Evolutionary conservation across 257 asterid species (phyloP), one percentile per base, ranked within the genome.

Genomic region (Salvia hispanica): DNA sequence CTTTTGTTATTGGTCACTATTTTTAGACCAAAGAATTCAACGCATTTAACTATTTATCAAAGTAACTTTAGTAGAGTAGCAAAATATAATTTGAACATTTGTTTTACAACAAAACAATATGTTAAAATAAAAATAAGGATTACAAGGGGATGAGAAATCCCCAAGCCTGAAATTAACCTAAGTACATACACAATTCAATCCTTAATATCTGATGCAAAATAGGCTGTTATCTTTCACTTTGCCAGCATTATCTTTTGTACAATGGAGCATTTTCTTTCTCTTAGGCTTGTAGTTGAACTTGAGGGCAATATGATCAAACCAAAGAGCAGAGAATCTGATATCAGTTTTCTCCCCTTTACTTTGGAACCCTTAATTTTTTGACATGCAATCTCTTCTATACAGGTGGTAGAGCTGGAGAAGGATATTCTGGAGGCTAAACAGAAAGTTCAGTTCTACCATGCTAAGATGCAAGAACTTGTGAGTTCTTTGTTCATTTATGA

Each of bases 391-490:
- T 58, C 71, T 75, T 56, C 46, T 66, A 58, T 77, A 75, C 91
- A 93, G 99, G 99, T 94, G 51, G 81, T 80, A 12, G 99, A 94
- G 72, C 83, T 91, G 85, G 99, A 94, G 80, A 94, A 94, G 85
- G 99, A 91, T 37, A 94, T 94, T 34, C 51, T 75, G 48, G 98
- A 91, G 72, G 95, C 99, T 60, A 91, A 78, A 76, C 94, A 87
- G 78, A 94, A 94, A 83, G 80, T 76, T 83, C 92, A 89, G 69
- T 91, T 83, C 84, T 94, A 76, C 82, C 99, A 85, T 73, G 72
- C 85, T 51, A 91, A 94, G 84, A 94, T 91, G 99, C 99, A 94
- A 77, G 99, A 94, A 78, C 89, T 94, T 65, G 99, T 94, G 84
- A 81, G 99, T 85, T 72, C 3, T 13, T 50, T 67, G 57, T 71